These are phyloP conservation scores for Cystobasidium sp. DNA, from an alignment of 1,284 basidiomycete genomes.

Conservation along the genomic window DNA sequence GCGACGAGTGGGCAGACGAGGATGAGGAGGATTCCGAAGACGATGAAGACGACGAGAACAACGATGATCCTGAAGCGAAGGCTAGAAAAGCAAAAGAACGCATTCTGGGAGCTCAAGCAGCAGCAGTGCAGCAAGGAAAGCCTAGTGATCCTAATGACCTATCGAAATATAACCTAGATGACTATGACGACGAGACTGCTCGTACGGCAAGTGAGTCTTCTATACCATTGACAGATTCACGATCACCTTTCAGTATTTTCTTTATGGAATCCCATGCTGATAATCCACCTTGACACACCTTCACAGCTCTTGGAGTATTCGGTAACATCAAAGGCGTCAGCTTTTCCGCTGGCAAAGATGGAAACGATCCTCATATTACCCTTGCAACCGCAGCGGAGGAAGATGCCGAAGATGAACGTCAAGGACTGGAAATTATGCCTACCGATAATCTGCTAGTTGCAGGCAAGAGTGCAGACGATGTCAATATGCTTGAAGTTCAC, in stretches of 20 bases:
- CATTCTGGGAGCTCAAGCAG: conserved; percentile 19
- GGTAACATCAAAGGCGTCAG: conserved; percentile 94
- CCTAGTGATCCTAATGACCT: conserved; percentile 66
- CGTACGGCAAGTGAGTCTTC: conserved; percentile 63
- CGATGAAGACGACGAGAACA: conserved; percentile 60
- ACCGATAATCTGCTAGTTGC: conserved; percentile 90
- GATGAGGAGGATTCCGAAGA: conserved; percentile 57
- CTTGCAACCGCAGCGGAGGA: conserved; percentile 62
- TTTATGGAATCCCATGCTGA: background rate
- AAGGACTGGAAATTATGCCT: conserved; percentile 86
- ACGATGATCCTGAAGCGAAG: conserved; percentile 59
- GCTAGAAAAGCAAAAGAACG: conserved; percentile 49
- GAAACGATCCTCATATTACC: conserved; percentile 88
- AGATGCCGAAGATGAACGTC: conserved; percentile 78
- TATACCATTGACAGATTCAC: conserved; percentile 4
- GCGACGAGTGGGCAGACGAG: conserved; percentile 61
- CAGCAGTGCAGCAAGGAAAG: conserved; percentile 15
- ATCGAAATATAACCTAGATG: conserved; percentile 88
- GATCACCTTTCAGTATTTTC: background rate
- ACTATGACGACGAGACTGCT: conserved; percentile 84
- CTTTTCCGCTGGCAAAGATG: conserved; percentile 82
- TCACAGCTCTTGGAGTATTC: conserved; percentile 79
- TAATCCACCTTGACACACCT: background rate
- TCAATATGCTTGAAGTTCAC: conserved; percentile 93
- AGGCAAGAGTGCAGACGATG: conserved; percentile 95